phyloP scores from a whole-genome alignment of 106 monocot species.

The Acorus gramineus region DNA sequence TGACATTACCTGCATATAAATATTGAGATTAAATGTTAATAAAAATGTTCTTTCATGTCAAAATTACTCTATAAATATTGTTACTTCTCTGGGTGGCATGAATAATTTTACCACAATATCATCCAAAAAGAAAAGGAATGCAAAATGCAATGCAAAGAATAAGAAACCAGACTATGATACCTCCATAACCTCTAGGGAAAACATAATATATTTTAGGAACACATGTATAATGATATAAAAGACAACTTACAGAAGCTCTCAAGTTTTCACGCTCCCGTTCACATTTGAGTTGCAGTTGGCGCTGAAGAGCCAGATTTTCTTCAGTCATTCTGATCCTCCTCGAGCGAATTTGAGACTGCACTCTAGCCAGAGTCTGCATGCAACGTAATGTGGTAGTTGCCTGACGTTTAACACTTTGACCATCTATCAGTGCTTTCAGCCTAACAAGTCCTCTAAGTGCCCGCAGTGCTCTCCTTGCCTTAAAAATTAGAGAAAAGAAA shows the following conservation, averaged over 20 bases:
- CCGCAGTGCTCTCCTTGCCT: slow-evolving; percentile 79
- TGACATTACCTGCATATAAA: too few relatives aligned
- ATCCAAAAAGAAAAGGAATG: too few relatives aligned
- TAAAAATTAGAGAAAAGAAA: neutral
- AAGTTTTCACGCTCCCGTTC: slow-evolving; percentile 70
- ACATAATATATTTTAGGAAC: too few relatives aligned
- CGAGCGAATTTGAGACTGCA: slow-evolving; percentile 78
- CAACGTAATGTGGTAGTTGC: slow-evolving; percentile 64
- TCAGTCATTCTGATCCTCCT: slow-evolving; percentile 79
- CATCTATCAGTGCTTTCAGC: slow-evolving; percentile 66
- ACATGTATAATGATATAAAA: too few relatives aligned
- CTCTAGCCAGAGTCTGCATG: slow-evolving; percentile 83
- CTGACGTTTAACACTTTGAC: slow-evolving; percentile 72
- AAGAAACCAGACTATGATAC: too few relatives aligned
- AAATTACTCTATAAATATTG: too few relatives aligned
- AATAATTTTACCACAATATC: too few relatives aligned
- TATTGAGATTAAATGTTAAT: too few relatives aligned
- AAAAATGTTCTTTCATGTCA: too few relatives aligned
- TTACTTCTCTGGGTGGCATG: too few relatives aligned
- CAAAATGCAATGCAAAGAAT: too few relatives aligned
- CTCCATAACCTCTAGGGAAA: too few relatives aligned
- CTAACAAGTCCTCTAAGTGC: slow-evolving; percentile 72
- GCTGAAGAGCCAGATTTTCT: slow-evolving; percentile 87
- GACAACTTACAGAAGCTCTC: slow-evolving; percentile 29
- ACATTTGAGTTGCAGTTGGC: slow-evolving; percentile 74